Percentiles rank a stretch among this genome's conserved stretches.
Conservation (phyloP, 2,329 filamentous ascomycete genomes). For the Aspergillus pseudotamarii region DNA sequence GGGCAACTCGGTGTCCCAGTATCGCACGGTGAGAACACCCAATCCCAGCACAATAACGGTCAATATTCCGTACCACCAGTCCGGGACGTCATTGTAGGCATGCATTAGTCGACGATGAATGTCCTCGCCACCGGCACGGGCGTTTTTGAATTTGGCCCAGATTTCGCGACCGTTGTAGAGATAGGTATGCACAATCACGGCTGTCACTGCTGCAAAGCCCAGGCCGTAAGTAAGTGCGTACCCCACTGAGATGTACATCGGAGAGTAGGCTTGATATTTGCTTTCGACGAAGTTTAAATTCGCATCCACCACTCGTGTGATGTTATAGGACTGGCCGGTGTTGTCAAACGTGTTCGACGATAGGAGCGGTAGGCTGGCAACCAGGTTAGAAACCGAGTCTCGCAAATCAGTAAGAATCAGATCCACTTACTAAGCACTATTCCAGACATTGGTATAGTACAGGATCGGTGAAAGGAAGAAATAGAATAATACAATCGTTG, state of each 20-base stretch:
- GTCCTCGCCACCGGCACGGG: slow-evolving; percentile 52
- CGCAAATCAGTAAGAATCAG: background rate
- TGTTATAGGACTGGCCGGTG: slow-evolving; percentile 34
- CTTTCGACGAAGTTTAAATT: slow-evolving; percentile 35
- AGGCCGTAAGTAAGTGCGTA: slow-evolving; percentile 41
- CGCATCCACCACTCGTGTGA: slow-evolving; percentile 32
- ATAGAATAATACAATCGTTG: slow-evolving; percentile 58
- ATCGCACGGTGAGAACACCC: slow-evolving; percentile 31
- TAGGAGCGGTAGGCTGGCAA: slow-evolving; percentile 29
- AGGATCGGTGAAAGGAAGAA: slow-evolving; percentile 53
- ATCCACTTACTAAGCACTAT: slow-evolving; percentile 34
- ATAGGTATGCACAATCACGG: slow-evolving; percentile 37
- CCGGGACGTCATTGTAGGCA: slow-evolving; percentile 64
- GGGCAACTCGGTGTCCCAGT: slow-evolving; percentile 43
- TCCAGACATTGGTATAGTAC: slow-evolving; percentile 60
- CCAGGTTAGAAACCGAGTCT: background rate
- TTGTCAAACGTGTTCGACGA: slow-evolving; percentile 37
- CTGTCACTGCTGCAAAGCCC: slow-evolving; percentile 40
- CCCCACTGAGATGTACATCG: slow-evolving; percentile 41
- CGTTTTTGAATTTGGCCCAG: slow-evolving; percentile 36
- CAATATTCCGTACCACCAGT: slow-evolving; percentile 60
- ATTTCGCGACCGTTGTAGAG: slow-evolving; percentile 40
- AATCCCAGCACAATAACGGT: slow-evolving; percentile 38
- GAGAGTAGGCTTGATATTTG: slow-evolving; percentile 44
- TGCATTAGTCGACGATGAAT: slow-evolving; percentile 67